Base-by-base conservation (phyloP, 1,284 basidiomycete species). In the Ustilago tritici region DNA sequence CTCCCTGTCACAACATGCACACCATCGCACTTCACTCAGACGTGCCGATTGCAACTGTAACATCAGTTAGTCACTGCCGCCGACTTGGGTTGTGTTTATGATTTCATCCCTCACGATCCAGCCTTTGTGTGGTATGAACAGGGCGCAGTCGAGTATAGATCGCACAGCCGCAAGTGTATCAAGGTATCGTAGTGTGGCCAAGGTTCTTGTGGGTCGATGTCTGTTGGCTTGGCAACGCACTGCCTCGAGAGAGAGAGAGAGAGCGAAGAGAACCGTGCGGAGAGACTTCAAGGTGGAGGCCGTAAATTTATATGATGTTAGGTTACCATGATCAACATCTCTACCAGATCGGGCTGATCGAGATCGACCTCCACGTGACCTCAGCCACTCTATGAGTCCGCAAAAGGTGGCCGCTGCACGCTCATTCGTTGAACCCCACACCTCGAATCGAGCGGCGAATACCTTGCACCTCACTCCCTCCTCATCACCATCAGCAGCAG, bases 321-420 rank as follows among this genome's bases (percentile, higher is more conserved):
- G 49, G 49, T 31, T 28, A 1, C 10, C n/a, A 19, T 17, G 1
- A 31, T 3, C n/a, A 17, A 50, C 49, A 50, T 8, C 1, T 14
- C 11, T 2, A 9, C 3, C 23, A 23, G 4, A 31, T 31, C n/a
- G 46, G 19, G n/a, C 23, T 31, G 28, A 23, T 31, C 46, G 46
- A 28, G 46, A 11, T 46, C 46, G 6, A 10, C 49, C 8, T 32
- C 56, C 56, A 58, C 56, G 56, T 58, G 56, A 58, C 43, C 14
- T 10, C 9, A n/a, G 46, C 56, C 23, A 19, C 17, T 23, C 8
- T 1, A 34, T 47, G n/a, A 19, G 15, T 7, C 35, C n/a, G 28
- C 23, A 14, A 28, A 19, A 23, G 31, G 38, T 19, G 40, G 59
- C 59, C 5, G 58, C 58, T 60, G 58, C 49, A 60, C 49, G 38